Percentiles rank a stretch among this genome's conserved stretches.
Evolutionary conservation across 1,139 yeast genomes (phyloP).

Genomic region (Pneumocystis oryctolagi): DNA sequence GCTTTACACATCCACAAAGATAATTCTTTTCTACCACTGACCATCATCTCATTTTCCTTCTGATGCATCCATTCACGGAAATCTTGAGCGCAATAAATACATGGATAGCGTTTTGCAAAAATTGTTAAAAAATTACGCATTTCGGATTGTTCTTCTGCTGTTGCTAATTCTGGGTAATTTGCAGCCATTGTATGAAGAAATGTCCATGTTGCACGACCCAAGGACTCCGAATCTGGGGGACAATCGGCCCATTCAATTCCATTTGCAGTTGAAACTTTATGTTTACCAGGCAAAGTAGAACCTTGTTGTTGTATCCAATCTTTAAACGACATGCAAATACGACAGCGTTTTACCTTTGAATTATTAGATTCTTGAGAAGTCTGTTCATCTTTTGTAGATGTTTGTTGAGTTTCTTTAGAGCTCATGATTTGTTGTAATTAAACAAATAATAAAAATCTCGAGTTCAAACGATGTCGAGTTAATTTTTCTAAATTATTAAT

Average conservation of each 20-base stretch:
- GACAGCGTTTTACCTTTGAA: neutral
- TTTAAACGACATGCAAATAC: neutral
- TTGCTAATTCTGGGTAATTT: conserved; percentile 61
- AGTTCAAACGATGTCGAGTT: neutral
- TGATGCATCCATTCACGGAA: conserved; percentile 47
- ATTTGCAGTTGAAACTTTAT: neutral
- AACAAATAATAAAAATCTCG: neutral
- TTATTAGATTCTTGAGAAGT: neutral
- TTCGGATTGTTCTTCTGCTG: conserved; percentile 47
- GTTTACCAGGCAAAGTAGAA: neutral
- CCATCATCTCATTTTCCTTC: conserved; percentile 45
- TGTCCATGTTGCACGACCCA: conserved; percentile 89
- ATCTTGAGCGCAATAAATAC: conserved; percentile 87
- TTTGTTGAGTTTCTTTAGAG: neutral
- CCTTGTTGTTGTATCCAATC: neutral
- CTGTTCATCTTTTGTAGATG: neutral
- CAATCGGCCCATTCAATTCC: conserved; percentile 29
- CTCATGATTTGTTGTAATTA: neutral
- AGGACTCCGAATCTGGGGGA: conserved; percentile 73
- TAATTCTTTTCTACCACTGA: conserved; percentile 56
- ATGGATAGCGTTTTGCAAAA: conserved; percentile 77
- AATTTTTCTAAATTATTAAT: neutral
- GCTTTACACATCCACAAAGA: conserved; percentile 92
- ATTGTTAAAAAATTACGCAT: conserved; percentile 53
- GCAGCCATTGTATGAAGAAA: conserved; percentile 84